These are phyloP conservation scores for Claviceps africana DNA, from an alignment of 2,329 filamentous ascomycete genomes.

Conservation along the genomic window DNA sequence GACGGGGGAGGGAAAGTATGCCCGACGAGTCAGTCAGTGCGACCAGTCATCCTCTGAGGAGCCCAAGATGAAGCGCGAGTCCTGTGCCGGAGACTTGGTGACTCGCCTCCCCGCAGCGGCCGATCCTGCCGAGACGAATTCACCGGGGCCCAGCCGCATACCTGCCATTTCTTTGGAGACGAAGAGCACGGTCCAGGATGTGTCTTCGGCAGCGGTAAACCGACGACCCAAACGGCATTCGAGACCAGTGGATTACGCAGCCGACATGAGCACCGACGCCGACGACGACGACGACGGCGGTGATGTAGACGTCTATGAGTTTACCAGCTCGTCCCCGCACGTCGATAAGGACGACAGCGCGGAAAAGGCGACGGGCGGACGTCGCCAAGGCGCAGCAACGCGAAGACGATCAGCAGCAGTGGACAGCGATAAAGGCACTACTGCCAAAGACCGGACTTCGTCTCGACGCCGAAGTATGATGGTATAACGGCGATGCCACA, in stretches of 20 bases:
- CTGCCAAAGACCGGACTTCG: constrained; percentile 16
- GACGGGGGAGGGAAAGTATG: constrained; percentile 43
- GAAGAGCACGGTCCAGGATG: constrained; percentile 19
- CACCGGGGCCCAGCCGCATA: constrained; percentile 11
- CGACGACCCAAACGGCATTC: constrained; percentile 28
- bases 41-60: constrained; percentile 15
- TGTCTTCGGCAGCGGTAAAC: constrained; percentile 19
- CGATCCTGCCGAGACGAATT: background rate
- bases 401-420: constrained; percentile 26
- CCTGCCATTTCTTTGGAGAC: constrained; percentile 28
- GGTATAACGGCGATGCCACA: constrained; percentile 31
- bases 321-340: constrained; percentile 33
- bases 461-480: constrained; percentile 45
- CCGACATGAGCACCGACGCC: constrained; percentile 1
- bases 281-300: constrained; percentile 7
- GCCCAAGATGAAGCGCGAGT: constrained; percentile 20
- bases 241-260: constrained; percentile 2
- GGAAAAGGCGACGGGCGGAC: constrained; percentile 12
- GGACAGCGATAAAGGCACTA: constrained; percentile 20
- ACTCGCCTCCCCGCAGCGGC: constrained; percentile 13
- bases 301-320: constrained; percentile 40
- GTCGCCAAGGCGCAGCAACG: constrained; percentile 21
- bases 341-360: constrained; percentile 16
- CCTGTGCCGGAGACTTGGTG: constrained; percentile 16
- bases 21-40: constrained; percentile 26